Base-by-base conservation (phyloP, 495 filamentous ascomycete genomes). In the Collariella sp. region DNA sequence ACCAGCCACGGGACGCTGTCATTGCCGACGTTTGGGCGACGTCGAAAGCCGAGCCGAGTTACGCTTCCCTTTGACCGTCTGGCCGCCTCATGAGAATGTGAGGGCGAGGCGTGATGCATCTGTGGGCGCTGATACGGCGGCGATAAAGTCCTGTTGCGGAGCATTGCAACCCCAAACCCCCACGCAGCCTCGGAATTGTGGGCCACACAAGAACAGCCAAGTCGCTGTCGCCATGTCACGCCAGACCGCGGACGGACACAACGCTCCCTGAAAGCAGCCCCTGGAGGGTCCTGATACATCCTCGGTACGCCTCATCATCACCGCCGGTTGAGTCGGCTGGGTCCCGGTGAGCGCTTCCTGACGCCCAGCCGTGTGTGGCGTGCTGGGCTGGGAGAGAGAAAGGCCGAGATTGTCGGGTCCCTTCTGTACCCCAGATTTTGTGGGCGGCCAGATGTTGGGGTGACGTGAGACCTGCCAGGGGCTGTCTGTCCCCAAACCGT, bases 231-330 rank as follows among this genome's bases (percentile, higher is more conserved):
- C 35, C 4, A 38, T 38, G 35, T 38, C 45, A 19, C 15, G 16
- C 16, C 20, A 18, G 18, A 47, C 16, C 7, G 10, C 5, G 12
- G 20, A 42, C 44, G 24, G 38, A 40, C 20, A 46, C 41, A 26
- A 42, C 16, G 4, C 12, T 40, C 50, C 48, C 48, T n/a, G n/a
- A 43, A 45, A 45, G 44, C 29, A 43, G 26, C 55, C 55, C 44
- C 50, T 44, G 50, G 18, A 20, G 13, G 45, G 45, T n/a, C 49
- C 46, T 49, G 55, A 57, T 20, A 26, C 41, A 31, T 38, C 51
- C 34, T 53, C 51, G 51, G 51, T n/a, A 53, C 16, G 42, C 51
- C 38, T 53, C 51, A 53, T 46, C 26, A n/a, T n/a, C 33, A 46
- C 41, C 51, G 13, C 20, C 42, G 40, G 41, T 19, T 35, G 11